Evolutionary conservation across 163 green algal genomes (phyloP).

Genomic region (Chlorella variabilis): DNA sequence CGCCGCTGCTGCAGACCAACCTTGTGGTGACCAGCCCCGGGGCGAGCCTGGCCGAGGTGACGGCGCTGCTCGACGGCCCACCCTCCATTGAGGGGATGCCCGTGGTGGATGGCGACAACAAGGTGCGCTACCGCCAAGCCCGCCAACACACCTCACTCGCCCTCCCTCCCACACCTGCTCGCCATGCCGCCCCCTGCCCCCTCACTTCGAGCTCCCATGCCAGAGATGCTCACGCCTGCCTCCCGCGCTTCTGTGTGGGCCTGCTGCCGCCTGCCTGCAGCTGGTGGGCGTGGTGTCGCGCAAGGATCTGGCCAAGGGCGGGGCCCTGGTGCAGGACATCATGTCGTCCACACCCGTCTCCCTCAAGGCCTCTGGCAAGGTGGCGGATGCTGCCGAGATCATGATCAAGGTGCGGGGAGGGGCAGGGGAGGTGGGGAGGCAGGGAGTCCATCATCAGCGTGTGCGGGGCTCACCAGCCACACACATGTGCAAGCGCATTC

Average conservation of each 20-base stretch:
- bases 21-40: slow-evolving; percentile 12
- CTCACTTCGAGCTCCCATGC: too few species aligned
- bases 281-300: slow-evolving; percentile 59
- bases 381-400: slow-evolving; percentile 28
- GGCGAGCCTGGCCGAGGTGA: neutral
- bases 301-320: slow-evolving; percentile 52
- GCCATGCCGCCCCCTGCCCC: too few species aligned
- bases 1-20: slow-evolving; percentile 17
- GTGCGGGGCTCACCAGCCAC: too few species aligned
- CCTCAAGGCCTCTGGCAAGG: slow-evolving; percentile 36
- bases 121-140: too few species aligned
- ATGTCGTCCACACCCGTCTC: slow-evolving; percentile 52
- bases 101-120: slow-evolving; percentile 8
- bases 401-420: neutral
- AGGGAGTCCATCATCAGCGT: neutral
- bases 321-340: slow-evolving; percentile 31
- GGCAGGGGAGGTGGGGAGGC: too few species aligned
- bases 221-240: too few species aligned
- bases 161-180: too few species aligned
- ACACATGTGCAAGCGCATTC: too few species aligned
- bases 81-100: slow-evolving; percentile 28
- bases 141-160: too few species aligned
- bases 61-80: slow-evolving; percentile 5
- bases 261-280: neutral
- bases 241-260: too few species aligned